Base-by-base conservation (phyloP, 495 filamentous ascomycete genomes). In the Penicillium coprophilum region DNA sequence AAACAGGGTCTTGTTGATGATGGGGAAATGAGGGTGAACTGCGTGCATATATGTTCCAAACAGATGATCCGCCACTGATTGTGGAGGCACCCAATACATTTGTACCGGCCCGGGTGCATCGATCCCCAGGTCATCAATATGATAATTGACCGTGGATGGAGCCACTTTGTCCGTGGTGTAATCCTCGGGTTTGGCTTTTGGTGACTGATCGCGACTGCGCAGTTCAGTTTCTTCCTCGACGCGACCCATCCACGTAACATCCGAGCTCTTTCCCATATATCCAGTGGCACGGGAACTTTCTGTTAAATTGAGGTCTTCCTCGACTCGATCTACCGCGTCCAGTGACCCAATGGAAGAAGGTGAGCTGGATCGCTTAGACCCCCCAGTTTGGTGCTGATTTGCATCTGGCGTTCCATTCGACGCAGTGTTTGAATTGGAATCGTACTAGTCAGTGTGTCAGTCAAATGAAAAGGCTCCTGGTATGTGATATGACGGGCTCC, bases 231-330 rank as follows among this genome's bases (percentile, higher is more conserved):
- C 65, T 38, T 46, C 27, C 36, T 70, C 59, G 0, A 73, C 54
- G 20, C 66, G 65, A 60, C 80, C 78, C 51, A 85, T 75, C 84
- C 85, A 87, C n/a, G 71, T 71, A n/a, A 86, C 69, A 45, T 84
- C 82, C 2, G 83, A 87, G 48, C 76, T 81, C 52, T 83, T 85
- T 20, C 85, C 85, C 53, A 85, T 67, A 56, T 76, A 85, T 0
- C 85, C 85, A 13, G 78, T 84, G 0, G 76, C 70, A 23, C 72
- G 60, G n/a, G 71, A 65, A 34, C 63, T 56, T 45, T 78, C 71
- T 27, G 66, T 75, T 19, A 65, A 71, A 59, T 82, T 82, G 6
- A 75, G 63, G 50, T 87, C 85, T 56, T 85, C 78, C 17, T 81
- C 71, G 12, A 85, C 70, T 17, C 70, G 67, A 57, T 86, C 83